These are phyloP conservation scores for Globisporangium cylindrosporum DNA, from an alignment of 352 stramenopile species.

Conservation along the genomic window DNA sequence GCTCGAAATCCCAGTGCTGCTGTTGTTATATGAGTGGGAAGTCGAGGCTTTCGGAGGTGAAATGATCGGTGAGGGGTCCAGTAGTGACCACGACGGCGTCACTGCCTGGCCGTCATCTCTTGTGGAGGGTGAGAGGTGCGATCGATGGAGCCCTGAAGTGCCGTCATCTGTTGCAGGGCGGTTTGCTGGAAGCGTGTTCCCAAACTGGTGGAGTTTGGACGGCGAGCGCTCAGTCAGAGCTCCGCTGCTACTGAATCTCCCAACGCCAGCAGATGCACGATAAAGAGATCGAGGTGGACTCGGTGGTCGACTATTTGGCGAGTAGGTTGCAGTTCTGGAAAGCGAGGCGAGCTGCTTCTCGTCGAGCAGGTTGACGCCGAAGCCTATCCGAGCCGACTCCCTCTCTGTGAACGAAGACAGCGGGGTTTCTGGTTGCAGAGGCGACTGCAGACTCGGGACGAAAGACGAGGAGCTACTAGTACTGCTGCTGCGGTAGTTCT, in stretches of 20 bases:
- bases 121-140: neutral
- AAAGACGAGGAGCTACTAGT: neutral
- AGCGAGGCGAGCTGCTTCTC: constrained; percentile 47
- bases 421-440: constrained; percentile 37
- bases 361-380: constrained; percentile 43
- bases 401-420: constrained; percentile 36
- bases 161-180: constrained; percentile 10
- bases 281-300: constrained; percentile 33
- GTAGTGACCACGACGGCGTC: neutral
- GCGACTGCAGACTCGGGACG: constrained; percentile 17
- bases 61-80: neutral
- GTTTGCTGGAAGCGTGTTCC: neutral
- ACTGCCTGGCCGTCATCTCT: neutral
- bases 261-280: neutral
- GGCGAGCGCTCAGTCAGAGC: constrained; percentile 12
- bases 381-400: constrained; percentile 43
- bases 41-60: constrained; percentile 3
- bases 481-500: neutral
- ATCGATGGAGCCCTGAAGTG: neutral
- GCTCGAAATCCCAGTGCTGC: neutral
- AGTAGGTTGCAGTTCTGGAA: constrained; percentile 36
- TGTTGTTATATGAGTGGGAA: neutral
- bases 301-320: constrained; percentile 24
- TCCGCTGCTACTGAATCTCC: constrained; percentile 3
- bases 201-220: constrained; percentile 12